Evolutionary conservation across 192 early-diverging fungal genomes (phyloP).

Genomic region (Neocallimastix lanati): DNA sequence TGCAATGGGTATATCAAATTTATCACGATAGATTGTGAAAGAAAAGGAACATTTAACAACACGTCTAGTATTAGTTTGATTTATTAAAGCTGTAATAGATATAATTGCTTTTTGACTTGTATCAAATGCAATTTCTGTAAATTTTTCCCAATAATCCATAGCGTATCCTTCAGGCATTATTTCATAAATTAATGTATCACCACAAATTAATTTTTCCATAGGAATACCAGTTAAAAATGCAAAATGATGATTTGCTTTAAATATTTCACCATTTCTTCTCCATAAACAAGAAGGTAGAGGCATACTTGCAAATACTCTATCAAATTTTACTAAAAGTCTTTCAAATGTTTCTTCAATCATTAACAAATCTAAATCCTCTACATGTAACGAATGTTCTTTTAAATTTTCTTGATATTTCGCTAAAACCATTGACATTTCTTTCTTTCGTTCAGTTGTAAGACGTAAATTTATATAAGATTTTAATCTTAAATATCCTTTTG

Average conservation of each 20-base stretch:
- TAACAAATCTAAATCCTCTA: not conserved
- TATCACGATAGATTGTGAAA: conserved; percentile 89
- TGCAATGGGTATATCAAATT: conserved; percentile 57
- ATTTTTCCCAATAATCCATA: conserved; percentile 90
- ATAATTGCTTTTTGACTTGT: conserved; percentile 76
- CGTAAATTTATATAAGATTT: not conserved
- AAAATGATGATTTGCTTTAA: not conserved
- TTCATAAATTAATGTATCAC: not conserved
- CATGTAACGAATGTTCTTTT: not conserved
- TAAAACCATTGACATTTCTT: not conserved
- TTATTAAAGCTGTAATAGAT: conserved; percentile 63
- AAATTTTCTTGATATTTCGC: not conserved
- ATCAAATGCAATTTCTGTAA: conserved; percentile 80
- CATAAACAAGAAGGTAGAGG: not conserved
- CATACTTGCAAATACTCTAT: not conserved
- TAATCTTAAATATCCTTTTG: not conserved
- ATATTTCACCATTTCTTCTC: not conserved
- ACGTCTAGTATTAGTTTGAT: conserved; percentile 30
- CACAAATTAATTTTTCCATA: not conserved
- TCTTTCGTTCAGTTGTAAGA: not conserved
- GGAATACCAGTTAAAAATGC: not conserved
- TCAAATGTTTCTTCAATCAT: not conserved
- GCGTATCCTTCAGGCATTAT: conserved; percentile 11
- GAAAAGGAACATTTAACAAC: conserved; percentile 77
- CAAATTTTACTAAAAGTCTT: not conserved